Evolutionary conservation across 1,139 yeast species (phyloP), one percentile per base, ranked within the genome.

Genomic region (Wickerhamomyces sp.): DNA sequence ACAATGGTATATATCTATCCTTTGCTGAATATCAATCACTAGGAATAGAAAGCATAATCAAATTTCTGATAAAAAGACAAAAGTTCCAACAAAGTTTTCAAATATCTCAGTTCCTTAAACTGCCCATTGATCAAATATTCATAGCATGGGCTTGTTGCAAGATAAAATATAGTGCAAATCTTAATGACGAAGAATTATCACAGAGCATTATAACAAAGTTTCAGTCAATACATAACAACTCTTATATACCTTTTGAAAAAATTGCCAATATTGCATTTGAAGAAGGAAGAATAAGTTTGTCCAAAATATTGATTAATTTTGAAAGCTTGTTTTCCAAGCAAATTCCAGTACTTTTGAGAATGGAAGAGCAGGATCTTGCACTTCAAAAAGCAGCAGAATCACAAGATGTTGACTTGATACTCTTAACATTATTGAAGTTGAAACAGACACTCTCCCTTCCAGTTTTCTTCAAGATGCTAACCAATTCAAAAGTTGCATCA

Each of bases 91-190:
- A 86, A 31, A 79, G 92, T 0, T 61, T 87, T 33, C 75, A 79
- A 45, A 66, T 89, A 2, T 72, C 83, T 8, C 72, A 73, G 13
- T 65, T 74, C 31, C 61, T 84, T 39, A 61, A 67, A 9, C 54
- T 79, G 14, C 78, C 85, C 7, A 65, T 67, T 31, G 81, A 78
- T 43, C 55, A 64, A 19, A 74, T 90, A 0, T 85, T 81, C 52
- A 70, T 79, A 2, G 76, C 83, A 49, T 92, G 97, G 97, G 92
- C 96, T 15, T 77, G 84, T 44, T 67, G 74, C 29, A 85, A 87
- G 53, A 78, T 88, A 20, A 74, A 73, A 40, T 62, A 68, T 31
- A 78, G 81, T 15, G 53, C 68, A 5, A 76, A 74, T 31, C 54
- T 71, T 45, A 67, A 72, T 3, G 97, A 92, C 54, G 65, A 67